Evolutionary conservation across 2,329 filamentous ascomycete species (phyloP).

Genomic region (Helotiales sp.): DNA sequence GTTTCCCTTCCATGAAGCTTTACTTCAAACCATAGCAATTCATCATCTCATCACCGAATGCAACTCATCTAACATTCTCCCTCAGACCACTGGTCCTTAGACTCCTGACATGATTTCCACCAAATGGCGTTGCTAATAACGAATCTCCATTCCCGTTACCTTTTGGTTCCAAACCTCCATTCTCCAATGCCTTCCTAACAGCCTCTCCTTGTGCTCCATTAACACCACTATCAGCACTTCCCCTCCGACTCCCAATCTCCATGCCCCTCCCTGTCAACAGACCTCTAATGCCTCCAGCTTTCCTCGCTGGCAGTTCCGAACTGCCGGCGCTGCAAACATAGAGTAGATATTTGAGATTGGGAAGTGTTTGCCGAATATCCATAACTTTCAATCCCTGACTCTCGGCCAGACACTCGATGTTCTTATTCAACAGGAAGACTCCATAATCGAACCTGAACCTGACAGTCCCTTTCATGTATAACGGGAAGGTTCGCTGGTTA

Average conservation of each 20-base stretch:
- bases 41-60: conserved; percentile 6
- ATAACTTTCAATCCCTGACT: conserved; percentile 75
- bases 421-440: conserved; percentile 94
- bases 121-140: conserved; percentile 19
- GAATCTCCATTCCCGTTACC: conserved; percentile 18
- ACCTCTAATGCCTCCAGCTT: conserved; percentile 60
- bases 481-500: conserved; percentile 69
- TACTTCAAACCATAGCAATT: conserved; percentile 3
- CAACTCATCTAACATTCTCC: conserved; percentile 28
- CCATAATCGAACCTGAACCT: conserved; percentile 94
- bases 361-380: conserved; percentile 88
- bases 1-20: neutral
- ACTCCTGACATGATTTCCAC: conserved; percentile 24
- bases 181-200: conserved; percentile 30
- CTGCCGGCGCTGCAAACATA: conserved; percentile 84
- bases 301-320: conserved; percentile 61
- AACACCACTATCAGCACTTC: conserved; percentile 31
- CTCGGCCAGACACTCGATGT: conserved; percentile 72
- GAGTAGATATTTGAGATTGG: conserved; percentile 89
- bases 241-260: conserved; percentile 29
- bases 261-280: conserved; percentile 48
- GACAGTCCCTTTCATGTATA: conserved; percentile 71
- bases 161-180: conserved; percentile 11
- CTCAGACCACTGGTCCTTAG: conserved; percentile 36
- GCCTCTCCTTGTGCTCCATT: conserved; percentile 24